These are phyloP conservation scores for Diaporthe ilicicola DNA, from an alignment of 2,329 filamentous ascomycete species.

Conservation along the genomic window DNA sequence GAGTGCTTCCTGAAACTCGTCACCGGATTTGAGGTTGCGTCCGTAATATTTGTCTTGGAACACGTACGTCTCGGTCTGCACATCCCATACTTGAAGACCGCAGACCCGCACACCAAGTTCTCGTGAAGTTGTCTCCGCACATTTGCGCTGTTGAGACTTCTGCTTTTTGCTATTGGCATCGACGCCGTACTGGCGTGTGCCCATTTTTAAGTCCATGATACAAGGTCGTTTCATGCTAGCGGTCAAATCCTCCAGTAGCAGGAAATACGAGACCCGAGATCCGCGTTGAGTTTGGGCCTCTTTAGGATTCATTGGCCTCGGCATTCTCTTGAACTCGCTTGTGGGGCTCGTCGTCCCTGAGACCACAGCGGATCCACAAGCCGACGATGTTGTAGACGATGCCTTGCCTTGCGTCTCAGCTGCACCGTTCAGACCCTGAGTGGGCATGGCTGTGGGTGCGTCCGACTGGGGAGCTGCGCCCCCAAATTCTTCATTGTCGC, in stretches of 20 bases:
- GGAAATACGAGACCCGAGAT: constrained; percentile 86
- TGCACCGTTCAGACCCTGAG: constrained; percentile 26
- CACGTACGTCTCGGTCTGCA: constrained; percentile 81
- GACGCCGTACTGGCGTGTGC: constrained; percentile 94
- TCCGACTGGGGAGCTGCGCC: constrained; percentile 29
- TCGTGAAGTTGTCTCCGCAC: constrained; percentile 88
- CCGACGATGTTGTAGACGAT: constrained; percentile 41
- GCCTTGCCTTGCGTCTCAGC: constrained; percentile 30
- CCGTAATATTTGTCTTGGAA: constrained; percentile 99
- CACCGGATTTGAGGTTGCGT: constrained; percentile 83
- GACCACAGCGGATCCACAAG: constrained; percentile 43
- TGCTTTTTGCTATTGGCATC: constrained; percentile 93
- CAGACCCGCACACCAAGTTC: constrained; percentile 93
- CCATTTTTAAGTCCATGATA: constrained; percentile 98
- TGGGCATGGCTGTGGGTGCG: constrained; percentile 19
- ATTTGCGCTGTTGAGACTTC: constrained; percentile 91
- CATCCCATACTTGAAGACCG: constrained; percentile 96
- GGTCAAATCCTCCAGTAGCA: constrained; percentile 93
- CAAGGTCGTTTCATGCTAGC: constrained; percentile 96
- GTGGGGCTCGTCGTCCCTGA: constrained; percentile 50
- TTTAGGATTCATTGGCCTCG: constrained; percentile 77
- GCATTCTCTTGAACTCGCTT: constrained; percentile 53
- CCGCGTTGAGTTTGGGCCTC: constrained; percentile 73
- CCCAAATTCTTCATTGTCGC: constrained; percentile 63
- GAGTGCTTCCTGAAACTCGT: constrained; percentile 88